phyloP scores from a whole-genome alignment of 805 yeast species.

The Kregervanrija delftensis region DNA sequence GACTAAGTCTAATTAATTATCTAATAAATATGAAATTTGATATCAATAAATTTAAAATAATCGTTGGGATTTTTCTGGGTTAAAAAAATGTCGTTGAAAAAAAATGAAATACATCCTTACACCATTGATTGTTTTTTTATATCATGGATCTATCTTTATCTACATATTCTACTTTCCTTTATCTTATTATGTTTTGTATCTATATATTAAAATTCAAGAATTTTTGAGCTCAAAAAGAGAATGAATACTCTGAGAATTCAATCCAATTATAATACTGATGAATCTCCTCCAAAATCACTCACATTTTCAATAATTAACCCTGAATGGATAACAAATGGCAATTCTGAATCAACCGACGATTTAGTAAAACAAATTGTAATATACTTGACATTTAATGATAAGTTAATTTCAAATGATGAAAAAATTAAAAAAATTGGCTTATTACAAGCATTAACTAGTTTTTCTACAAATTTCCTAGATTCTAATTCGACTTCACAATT shows the following conservation, averaged over 20 bases:
- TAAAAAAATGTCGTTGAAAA: too few relatives aligned
- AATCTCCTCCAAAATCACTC: slow-evolving; percentile 7
- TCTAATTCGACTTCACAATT: neutral
- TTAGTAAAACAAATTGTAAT: slow-evolving; percentile 19
- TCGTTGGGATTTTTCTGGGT: too few relatives aligned
- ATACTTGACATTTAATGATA: slow-evolving; percentile 16
- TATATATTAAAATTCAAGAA: too few relatives aligned
- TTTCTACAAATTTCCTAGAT: slow-evolving; percentile 18
- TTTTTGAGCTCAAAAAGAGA: too few relatives aligned
- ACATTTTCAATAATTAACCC: slow-evolving; percentile 21
- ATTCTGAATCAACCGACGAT: slow-evolving; percentile 17
- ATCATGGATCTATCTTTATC: too few relatives aligned
- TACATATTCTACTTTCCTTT: too few relatives aligned
- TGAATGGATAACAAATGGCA: slow-evolving; percentile 6
- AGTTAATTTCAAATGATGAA: slow-evolving; percentile 1
- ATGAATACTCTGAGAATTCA: too few relatives aligned
- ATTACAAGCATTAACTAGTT: slow-evolving; percentile 21
- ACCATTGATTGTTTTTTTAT: too few relatives aligned
- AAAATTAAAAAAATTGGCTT: slow-evolving; percentile 16
- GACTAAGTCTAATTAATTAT: neutral
- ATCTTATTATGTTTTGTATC: too few relatives aligned
- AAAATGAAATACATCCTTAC: too few relatives aligned
- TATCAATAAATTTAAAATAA: too few relatives aligned
- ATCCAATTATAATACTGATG: neutral
- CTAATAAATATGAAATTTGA: too few relatives aligned